Evolutionary conservation across 2,329 filamentous ascomycete species (phyloP).

Genomic region (Trematosphaeria pertusa): DNA sequence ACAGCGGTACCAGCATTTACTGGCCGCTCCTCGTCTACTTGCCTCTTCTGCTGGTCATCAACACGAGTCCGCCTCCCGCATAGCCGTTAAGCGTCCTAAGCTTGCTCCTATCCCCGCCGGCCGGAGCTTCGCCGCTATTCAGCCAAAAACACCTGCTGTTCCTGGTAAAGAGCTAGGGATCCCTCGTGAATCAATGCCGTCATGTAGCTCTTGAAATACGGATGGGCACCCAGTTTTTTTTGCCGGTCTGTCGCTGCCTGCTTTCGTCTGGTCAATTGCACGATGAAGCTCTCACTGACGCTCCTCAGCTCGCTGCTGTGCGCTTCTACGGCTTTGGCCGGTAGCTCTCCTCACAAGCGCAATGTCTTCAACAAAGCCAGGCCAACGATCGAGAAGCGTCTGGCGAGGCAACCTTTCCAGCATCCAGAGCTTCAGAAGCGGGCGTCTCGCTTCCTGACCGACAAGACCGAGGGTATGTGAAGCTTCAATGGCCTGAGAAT

Average conservation of each 20-base stretch:
- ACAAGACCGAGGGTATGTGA: slow-evolving; percentile 41
- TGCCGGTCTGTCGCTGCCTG: slow-evolving; percentile 7
- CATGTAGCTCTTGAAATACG: slow-evolving; percentile 20
- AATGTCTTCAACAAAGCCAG: slow-evolving; percentile 35
- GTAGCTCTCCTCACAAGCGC: slow-evolving; percentile 32
- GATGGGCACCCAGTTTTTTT: background rate
- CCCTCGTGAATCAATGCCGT: slow-evolving; percentile 12
- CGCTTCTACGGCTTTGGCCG: slow-evolving; percentile 39
- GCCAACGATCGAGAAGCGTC: slow-evolving; percentile 37
- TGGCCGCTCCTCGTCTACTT: background rate
- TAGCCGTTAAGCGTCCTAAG: slow-evolving; percentile 2
- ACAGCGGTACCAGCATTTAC: no score
- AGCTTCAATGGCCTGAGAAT: background rate
- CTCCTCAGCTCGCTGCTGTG: slow-evolving; percentile 35
- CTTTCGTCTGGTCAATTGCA: slow-evolving; percentile 18
- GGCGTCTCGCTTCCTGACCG: slow-evolving; percentile 39
- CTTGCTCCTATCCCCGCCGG: background rate
- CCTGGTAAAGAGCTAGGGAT: slow-evolving; percentile 21
- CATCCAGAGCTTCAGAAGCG: slow-evolving; percentile 43
- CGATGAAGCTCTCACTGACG: slow-evolving; percentile 41
- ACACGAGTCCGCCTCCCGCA: background rate
- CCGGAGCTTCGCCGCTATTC: slow-evolving; percentile 4
- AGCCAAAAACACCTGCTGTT: slow-evolving; percentile 21
- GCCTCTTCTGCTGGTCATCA: background rate
- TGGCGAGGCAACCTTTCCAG: slow-evolving; percentile 35